Evolutionary conservation across 2,329 filamentous ascomycete species (phyloP).

Genomic region (Verticillium nubilum): DNA sequence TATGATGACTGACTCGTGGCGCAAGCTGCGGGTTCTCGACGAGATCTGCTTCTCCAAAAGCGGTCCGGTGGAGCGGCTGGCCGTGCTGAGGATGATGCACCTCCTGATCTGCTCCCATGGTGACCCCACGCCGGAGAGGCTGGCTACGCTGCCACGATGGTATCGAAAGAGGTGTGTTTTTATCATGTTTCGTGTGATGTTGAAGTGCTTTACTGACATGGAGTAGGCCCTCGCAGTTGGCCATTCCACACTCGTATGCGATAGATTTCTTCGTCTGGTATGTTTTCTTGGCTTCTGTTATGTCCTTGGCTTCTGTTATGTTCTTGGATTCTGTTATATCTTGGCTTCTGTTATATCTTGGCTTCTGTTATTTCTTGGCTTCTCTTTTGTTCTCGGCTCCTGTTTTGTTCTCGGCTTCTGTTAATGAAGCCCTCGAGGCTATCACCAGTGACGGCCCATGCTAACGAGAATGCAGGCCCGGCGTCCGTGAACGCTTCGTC

Average conservation of each 20-base stretch:
- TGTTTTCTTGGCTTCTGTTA: not conserved
- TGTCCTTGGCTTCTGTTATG: not conserved
- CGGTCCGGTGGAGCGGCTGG: conserved; percentile 14
- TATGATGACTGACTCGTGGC: conserved; percentile 10
- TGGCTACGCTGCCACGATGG: conserved; percentile 16
- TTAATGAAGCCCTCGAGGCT: too few species aligned
- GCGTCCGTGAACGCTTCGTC: conserved; percentile 21
- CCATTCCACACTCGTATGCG: conserved; percentile 18
- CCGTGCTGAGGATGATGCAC: conserved; percentile 17
- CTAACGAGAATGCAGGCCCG: too few species aligned
- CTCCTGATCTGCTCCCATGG: conserved; percentile 17
- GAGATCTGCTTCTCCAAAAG: conserved; percentile 15
- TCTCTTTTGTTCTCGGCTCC: too few species aligned
- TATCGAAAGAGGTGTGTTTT: conserved; percentile 16
- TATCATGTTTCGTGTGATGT: not conserved
- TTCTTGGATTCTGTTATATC: too few species aligned
- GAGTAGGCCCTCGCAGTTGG: conserved; percentile 18
- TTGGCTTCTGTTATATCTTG: too few species aligned
- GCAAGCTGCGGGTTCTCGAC: conserved; percentile 15
- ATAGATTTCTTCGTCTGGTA: conserved; percentile 24
- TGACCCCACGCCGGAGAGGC: conserved; percentile 14
- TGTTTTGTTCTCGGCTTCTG: too few species aligned
- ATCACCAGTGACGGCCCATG: too few species aligned
- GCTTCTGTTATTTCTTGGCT: too few species aligned
- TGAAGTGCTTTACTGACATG: not conserved